These are phyloP conservation scores for Globisporangium barbulae DNA, from an alignment of 352 stramenopile species.

Conservation along the genomic window DNA sequence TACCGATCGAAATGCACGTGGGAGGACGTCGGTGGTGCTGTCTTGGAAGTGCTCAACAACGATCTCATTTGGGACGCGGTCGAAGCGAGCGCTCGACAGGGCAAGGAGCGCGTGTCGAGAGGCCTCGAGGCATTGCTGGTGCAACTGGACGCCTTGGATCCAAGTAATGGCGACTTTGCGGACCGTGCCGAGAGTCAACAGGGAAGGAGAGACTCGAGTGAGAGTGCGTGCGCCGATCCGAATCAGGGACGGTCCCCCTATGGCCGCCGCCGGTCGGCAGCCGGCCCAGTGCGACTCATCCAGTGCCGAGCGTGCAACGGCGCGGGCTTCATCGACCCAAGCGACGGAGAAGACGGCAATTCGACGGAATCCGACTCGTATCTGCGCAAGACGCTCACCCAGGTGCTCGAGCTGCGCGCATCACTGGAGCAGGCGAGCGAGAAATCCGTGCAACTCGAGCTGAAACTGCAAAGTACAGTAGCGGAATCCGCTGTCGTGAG, in stretches of 20 bases:
- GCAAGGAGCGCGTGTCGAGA: constrained; percentile 35
- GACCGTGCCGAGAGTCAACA: neutral
- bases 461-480: constrained; percentile 31
- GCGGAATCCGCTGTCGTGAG: constrained; percentile 29
- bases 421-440: constrained; percentile 34
- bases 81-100: constrained; percentile 35
- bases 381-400: constrained; percentile 53
- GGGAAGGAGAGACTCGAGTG: neutral
- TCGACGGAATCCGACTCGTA: constrained; percentile 42
- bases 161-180: constrained; percentile 6
- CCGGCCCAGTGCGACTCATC: constrained; percentile 35
- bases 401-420: constrained; percentile 55
- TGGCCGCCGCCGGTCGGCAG: constrained; percentile 12
- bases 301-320: constrained; percentile 51
- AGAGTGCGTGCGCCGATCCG: neutral
- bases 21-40: constrained; percentile 46
- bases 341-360: constrained; percentile 5
- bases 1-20: constrained; percentile 50
- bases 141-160: constrained; percentile 27
- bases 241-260: constrained; percentile 14
- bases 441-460: constrained; percentile 31
- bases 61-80: constrained; percentile 59
- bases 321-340: constrained; percentile 43
- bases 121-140: constrained; percentile 46
- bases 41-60: constrained; percentile 63